These are phyloP conservation scores for Vitis amurensis DNA, from an alignment of 164 flowering plant species.

Conservation along the genomic window DNA sequence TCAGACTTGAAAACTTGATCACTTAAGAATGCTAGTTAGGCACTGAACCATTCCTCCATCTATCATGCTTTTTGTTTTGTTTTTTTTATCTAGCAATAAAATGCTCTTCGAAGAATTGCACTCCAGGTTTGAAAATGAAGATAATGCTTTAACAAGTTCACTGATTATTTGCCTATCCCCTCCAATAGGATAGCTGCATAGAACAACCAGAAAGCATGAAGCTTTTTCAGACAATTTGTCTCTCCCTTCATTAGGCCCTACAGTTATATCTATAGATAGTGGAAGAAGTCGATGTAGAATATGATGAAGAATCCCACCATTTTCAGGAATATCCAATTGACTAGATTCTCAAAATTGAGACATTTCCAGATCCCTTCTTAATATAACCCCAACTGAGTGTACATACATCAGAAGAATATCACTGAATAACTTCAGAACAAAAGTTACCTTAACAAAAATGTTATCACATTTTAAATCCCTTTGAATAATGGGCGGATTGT, in stretches of 20 bases:
- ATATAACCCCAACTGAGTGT: too few species aligned
- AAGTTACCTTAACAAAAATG: slow-evolving; percentile 68
- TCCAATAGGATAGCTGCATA: slow-evolving; percentile 84
- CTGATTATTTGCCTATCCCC: slow-evolving; percentile 74
- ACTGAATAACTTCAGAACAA: slow-evolving; percentile 84
- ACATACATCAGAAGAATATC: slow-evolving; percentile 81
- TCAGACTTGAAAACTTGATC: not conserved
- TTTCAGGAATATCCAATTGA: too few species aligned
- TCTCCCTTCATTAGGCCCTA: slow-evolving; percentile 75
- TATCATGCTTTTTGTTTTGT: slow-evolving; percentile 83
- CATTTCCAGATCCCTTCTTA: too few species aligned
- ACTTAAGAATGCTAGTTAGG: slow-evolving; percentile 66
- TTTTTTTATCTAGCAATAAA: slow-evolving; percentile 67
- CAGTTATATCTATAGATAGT: slow-evolving; percentile 51
- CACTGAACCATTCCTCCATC: slow-evolving; percentile 80
- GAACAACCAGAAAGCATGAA: slow-evolving; percentile 78
- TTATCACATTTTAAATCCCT: too few species aligned
- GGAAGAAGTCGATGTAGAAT: slow-evolving; percentile 73
- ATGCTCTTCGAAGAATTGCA: slow-evolving; percentile 45
- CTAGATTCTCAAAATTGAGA: too few species aligned
- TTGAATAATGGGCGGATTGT: too few species aligned
- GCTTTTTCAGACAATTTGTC: slow-evolving; percentile 89
- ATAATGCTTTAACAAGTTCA: slow-evolving; percentile 58
- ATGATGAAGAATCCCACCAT: slow-evolving; percentile 37
- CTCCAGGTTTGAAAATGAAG: slow-evolving; percentile 28